Percentiles rank a stretch among this genome's conserved stretches.
Conservation (phyloP, 2,329 filamentous ascomycete species). For the Colletotrichum sp. region DNA sequence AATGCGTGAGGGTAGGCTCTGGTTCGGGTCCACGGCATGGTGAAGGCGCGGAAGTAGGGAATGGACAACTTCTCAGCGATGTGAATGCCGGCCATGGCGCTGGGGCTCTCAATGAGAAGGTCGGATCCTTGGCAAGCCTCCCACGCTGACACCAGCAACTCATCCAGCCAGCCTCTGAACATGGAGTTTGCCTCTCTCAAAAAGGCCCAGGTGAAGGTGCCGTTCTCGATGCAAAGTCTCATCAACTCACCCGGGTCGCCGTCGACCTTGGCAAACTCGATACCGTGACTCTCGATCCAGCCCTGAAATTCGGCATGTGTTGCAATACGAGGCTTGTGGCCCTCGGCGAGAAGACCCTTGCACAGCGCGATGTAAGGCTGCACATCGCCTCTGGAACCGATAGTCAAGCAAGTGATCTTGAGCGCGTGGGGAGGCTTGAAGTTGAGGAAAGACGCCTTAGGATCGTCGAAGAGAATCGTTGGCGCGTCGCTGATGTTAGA, state of each 20-base stretch:
- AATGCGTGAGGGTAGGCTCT: slow-evolving; percentile 97
- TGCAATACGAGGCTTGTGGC: slow-evolving; percentile 85
- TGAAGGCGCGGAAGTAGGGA: slow-evolving; percentile 96
- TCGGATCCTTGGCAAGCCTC: slow-evolving; percentile 85
- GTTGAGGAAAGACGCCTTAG: slow-evolving; percentile 84
- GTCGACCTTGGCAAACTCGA: slow-evolving; percentile 87
- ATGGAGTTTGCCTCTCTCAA: slow-evolving; percentile 84
- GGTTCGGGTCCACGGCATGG: slow-evolving; percentile 98
- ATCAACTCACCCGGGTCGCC: slow-evolving; percentile 95
- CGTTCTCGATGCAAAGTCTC: slow-evolving; percentile 94
- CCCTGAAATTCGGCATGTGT: slow-evolving; percentile 89
- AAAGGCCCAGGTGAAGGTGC: slow-evolving; percentile 95
- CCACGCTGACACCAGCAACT: slow-evolving; percentile 83
- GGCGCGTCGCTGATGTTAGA: slow-evolving; percentile 62
- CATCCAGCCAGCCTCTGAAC: slow-evolving; percentile 95
- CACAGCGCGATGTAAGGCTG: slow-evolving; percentile 97
- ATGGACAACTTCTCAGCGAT: slow-evolving; percentile 93
- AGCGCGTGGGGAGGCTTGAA: slow-evolving; percentile 86
- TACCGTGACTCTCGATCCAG: slow-evolving; percentile 92
- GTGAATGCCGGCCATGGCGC: slow-evolving; percentile 96
- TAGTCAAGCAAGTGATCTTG: slow-evolving; percentile 90
- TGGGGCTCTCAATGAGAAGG: slow-evolving; percentile 92
- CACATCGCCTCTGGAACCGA: slow-evolving; percentile 93
- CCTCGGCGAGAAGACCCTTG: slow-evolving; percentile 86
- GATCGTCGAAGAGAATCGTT: slow-evolving; percentile 88